These are phyloP conservation scores for Dactylonectria estremocensis DNA, from an alignment of 2,329 filamentous ascomycete genomes.

Conservation along the genomic window DNA sequence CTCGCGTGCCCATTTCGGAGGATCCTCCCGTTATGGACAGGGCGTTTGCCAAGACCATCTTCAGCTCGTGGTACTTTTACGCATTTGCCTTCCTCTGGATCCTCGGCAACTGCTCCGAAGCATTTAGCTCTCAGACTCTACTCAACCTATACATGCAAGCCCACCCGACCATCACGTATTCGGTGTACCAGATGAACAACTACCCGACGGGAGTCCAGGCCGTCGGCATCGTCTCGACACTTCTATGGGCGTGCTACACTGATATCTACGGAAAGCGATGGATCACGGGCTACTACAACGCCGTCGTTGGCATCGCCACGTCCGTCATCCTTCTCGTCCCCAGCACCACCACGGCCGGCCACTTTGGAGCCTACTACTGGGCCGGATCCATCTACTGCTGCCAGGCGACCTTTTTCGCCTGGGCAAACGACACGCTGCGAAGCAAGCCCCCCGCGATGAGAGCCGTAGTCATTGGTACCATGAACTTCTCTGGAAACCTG, in stretches of 20 bases:
- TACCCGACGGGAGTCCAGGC: slow-evolving; percentile 32
- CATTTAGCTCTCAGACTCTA: slow-evolving; percentile 48
- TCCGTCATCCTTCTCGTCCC: slow-evolving; percentile 27
- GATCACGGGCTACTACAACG: slow-evolving; percentile 34
- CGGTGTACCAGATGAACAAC: slow-evolving; percentile 31
- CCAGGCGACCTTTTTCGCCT: slow-evolving; percentile 60
- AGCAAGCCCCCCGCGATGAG: slow-evolving; percentile 51
- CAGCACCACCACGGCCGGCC: slow-evolving; percentile 58
- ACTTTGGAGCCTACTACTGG: slow-evolving; percentile 52
- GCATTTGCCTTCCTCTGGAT: slow-evolving; percentile 54
- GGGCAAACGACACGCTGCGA: slow-evolving; percentile 68
- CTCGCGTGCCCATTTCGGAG: slow-evolving; percentile 17
- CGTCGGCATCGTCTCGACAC: slow-evolving; percentile 26
- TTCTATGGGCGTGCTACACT: slow-evolving; percentile 27
- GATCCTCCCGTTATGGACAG: slow-evolving; percentile 16
- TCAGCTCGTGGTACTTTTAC: slow-evolving; percentile 37
- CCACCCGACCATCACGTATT: slow-evolving; percentile 21
- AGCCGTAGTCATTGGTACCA: slow-evolving; percentile 50
- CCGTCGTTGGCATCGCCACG: slow-evolving; percentile 18
- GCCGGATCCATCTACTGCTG: slow-evolving; percentile 32
- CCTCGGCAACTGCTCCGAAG: slow-evolving; percentile 54
- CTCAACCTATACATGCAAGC: slow-evolving; percentile 31
- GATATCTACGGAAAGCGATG: slow-evolving; percentile 51
- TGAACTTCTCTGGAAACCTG: slow-evolving; percentile 30
- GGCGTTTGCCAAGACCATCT: slow-evolving; percentile 42